Evolutionary conservation across 2,329 filamentous ascomycete species (phyloP).

Genomic region (Whalleya microplaca): DNA sequence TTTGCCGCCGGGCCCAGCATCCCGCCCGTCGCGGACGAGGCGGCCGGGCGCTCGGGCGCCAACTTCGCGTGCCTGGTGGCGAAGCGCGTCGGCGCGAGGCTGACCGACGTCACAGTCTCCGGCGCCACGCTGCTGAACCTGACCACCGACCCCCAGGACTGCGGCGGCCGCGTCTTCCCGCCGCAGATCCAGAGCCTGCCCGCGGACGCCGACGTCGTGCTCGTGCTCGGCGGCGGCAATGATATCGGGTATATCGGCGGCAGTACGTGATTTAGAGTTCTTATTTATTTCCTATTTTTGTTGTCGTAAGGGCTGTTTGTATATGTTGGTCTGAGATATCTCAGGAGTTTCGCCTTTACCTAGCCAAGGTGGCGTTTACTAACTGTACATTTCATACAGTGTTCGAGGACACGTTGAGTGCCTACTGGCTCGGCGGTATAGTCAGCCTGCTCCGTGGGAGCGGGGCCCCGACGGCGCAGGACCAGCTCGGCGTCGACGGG

Average conservation of each 20-base stretch:
- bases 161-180: constrained; percentile 31
- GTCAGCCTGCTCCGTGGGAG: constrained; percentile 15
- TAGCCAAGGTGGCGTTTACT: too few relatives aligned
- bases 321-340: too few relatives aligned
- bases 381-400: too few relatives aligned
- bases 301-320: too few relatives aligned
- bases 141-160: constrained; percentile 38
- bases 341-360: too few relatives aligned
- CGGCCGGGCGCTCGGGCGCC: constrained; percentile 37
- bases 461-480: constrained; percentile 12
- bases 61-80: constrained; percentile 43
- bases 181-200: constrained; percentile 42
- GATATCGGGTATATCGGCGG: constrained; percentile 44
- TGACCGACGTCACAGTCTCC: constrained; percentile 40
- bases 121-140: constrained; percentile 45
- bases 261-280: too few relatives aligned
- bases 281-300: too few relatives aligned
- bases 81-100: constrained; percentile 22
- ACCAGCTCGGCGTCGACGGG: constrained; percentile 21
- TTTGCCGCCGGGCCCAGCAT: constrained; percentile 40
- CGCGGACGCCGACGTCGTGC: constrained; percentile 40
- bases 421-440: constrained; percentile 15
- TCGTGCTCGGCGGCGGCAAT: constrained; percentile 44
- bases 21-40: constrained; percentile 34
- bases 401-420: constrained; percentile 35